A percentile compares a stretch with the other conserved stretches of the same genome.
Evolutionary conservation across 2,329 filamentous ascomycete species (phyloP).

Genomic region (Fusarium heterosporum): DNA sequence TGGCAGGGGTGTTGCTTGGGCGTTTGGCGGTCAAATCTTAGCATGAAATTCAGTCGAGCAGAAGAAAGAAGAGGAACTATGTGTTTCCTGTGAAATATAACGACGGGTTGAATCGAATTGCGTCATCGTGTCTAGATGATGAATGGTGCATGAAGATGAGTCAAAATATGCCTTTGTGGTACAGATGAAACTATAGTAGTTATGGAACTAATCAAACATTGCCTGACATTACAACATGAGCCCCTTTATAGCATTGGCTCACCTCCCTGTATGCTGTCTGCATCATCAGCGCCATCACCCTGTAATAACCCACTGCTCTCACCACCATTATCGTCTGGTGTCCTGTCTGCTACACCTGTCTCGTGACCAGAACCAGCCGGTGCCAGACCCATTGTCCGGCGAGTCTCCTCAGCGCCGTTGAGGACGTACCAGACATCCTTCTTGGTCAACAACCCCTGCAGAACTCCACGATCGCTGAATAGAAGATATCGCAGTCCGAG

Average conservation of each 20-base stretch:
- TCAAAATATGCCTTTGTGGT: neutral
- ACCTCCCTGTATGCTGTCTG: slow-evolving; percentile 46
- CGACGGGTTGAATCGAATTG: neutral
- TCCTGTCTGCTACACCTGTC: slow-evolving; percentile 50
- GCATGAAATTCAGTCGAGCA: slow-evolving; percentile 1
- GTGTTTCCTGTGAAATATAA: slow-evolving; percentile 5
- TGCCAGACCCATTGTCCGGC: slow-evolving; percentile 54
- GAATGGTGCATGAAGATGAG: neutral
- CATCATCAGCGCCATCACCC: slow-evolving; percentile 52
- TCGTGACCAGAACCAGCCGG: slow-evolving; percentile 41
- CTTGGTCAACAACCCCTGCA: slow-evolving; percentile 92
- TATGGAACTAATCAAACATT: slow-evolving; percentile 16
- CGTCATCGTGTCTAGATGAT: neutral
- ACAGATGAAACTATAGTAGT: slow-evolving; percentile 1
- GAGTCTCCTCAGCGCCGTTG: slow-evolving; percentile 77
- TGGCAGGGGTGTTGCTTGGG: slow-evolving; percentile 20
- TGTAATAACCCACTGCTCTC: slow-evolving; percentile 60
- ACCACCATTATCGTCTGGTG: slow-evolving; percentile 50
- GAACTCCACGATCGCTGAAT: slow-evolving; percentile 82
- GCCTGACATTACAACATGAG: slow-evolving; percentile 3
- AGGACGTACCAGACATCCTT: slow-evolving; percentile 97
- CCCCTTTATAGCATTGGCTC: slow-evolving; percentile 45
- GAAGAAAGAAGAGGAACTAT: slow-evolving; percentile 15
- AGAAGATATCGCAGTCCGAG: slow-evolving; percentile 91
- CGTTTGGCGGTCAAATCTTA: slow-evolving; percentile 15